phyloP scores from a whole-genome alignment of 306 rosid species.

The Lathyrus oleraceus region DNA sequence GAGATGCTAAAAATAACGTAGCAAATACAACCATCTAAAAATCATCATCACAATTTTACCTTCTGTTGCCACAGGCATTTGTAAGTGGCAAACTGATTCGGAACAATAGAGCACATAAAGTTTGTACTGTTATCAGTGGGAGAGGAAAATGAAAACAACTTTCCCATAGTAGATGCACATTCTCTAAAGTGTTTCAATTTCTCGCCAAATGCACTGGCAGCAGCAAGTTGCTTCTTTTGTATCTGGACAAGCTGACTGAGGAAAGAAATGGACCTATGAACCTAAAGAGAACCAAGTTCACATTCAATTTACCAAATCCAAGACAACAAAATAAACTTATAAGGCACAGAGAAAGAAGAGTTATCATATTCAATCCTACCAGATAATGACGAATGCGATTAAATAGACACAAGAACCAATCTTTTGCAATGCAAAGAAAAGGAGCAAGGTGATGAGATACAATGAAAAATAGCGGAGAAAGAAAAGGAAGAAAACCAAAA shows the following conservation, averaged over 20 bases:
- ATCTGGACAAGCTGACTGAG: constrained; percentile 64
- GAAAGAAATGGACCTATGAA: constrained; percentile 63
- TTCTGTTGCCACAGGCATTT: constrained; percentile 94
- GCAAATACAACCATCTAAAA: constrained; percentile 17
- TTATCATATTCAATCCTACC: constrained; percentile 7
- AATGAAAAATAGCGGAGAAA: neutral
- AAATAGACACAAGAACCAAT: constrained; percentile 9
- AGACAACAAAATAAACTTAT: neutral
- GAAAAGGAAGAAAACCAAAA: constrained; percentile 1
- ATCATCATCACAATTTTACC: constrained; percentile 33
- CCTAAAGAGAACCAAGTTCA: constrained; percentile 48
- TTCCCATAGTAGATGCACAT: constrained; percentile 55
- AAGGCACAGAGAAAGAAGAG: neutral
- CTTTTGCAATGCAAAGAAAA: constrained; percentile 1
- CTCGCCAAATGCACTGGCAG: constrained; percentile 60
- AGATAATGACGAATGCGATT: neutral
- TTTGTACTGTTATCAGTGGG: constrained; percentile 34
- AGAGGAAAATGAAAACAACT: constrained; percentile 48
- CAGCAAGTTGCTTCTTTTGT: constrained; percentile 71
- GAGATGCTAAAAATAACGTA: constrained; percentile 11
- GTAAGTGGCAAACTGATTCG: constrained; percentile 52
- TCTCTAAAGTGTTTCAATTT: constrained; percentile 61
- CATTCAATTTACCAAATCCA: neutral
- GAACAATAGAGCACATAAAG: constrained; percentile 44
- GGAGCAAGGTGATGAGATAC: neutral